A percentile compares a stretch with the other conserved stretches of the same genome.
phyloP scores from a whole-genome alignment of 345 rosid species.

The Arabidopsis suecica region DNA sequence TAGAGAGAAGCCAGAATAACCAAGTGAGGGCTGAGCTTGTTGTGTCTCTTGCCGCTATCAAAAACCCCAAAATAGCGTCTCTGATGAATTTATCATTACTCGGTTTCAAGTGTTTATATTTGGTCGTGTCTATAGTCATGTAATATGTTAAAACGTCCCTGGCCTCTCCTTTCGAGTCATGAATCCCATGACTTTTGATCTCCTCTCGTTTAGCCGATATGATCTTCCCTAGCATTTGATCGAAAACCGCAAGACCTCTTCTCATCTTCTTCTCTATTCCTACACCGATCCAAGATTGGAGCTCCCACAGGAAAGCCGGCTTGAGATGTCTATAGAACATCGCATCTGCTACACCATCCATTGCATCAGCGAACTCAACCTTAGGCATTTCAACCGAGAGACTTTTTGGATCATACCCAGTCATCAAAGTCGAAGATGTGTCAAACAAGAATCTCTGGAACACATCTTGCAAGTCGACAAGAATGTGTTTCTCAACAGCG shows the following conservation, averaged over 20 bases:
- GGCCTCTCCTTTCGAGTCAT: background rate
- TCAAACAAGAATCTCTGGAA: background rate
- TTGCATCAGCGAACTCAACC: background rate
- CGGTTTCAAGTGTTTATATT: slow-evolving; percentile 14
- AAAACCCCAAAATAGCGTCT: background rate
- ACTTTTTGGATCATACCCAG: background rate
- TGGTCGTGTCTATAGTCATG: background rate
- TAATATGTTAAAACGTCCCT: background rate
- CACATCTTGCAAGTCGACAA: background rate
- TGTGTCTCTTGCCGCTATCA: slow-evolving; percentile 3
- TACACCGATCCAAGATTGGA: background rate
- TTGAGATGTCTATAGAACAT: background rate
- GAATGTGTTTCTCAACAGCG: background rate
- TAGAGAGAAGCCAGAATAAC: slow-evolving; percentile 16
- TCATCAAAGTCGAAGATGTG: background rate
- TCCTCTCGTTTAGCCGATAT: background rate
- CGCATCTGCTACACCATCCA: background rate
- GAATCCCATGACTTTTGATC: background rate
- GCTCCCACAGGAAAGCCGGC: background rate
- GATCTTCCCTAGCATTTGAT: background rate
- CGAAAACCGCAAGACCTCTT: background rate
- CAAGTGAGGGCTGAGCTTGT: background rate
- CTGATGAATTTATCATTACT: background rate
- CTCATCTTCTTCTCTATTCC: background rate
- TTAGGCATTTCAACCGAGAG: background rate